Evolutionary conservation across 805 yeast species (phyloP), one percentile per base, ranked within the genome.

Genomic region (Saturnispora besseyi): DNA sequence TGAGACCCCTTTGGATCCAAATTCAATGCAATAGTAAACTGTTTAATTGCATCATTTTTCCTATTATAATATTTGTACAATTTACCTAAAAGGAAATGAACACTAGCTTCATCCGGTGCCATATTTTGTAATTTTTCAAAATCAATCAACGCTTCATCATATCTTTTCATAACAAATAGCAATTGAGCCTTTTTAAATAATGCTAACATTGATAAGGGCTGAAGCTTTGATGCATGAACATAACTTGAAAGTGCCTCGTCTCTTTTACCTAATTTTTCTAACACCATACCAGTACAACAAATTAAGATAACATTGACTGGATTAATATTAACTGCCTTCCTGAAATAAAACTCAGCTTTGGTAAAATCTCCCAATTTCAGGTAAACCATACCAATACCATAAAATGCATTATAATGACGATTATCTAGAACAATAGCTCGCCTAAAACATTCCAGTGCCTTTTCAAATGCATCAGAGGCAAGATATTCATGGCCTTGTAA

Each of bases 21-120:
- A 60, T 87, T 87, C 67, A 88, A 72, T 0, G 99, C 97, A 41
- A 83, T 77, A 0, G 98, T 91, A 57, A 87, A 87, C 59, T 87
- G 91, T 56, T 79, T 80, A 28, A 91, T 76, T 1, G 99, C 98
- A 55, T 76, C 81, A 57, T 78, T 79, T 58, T 81, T 83, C 53
- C 86, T 80, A 29, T 82, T 82, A 55, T 84, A 78, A 30, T 83
- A 76, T 58, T 82, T 86, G 73, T 89, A 88, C 49, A 90, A 73
- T 60, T 88, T 88, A 10, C 97, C 99, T 43, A 93, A 70, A 40
- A 90, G 68, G 65, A 85, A 88, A 65, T 91, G 98, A 28, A 91
- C 96, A 48, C 87, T 82, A 0, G 96, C 95, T 63, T 91, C 98
- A 63, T 91, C 95, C 0, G 99, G 97, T 0, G 95, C 96, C 49